These are phyloP conservation scores for Diaporthe longicolla DNA, from an alignment of 2,329 filamentous ascomycete species.

Conservation along the genomic window DNA sequence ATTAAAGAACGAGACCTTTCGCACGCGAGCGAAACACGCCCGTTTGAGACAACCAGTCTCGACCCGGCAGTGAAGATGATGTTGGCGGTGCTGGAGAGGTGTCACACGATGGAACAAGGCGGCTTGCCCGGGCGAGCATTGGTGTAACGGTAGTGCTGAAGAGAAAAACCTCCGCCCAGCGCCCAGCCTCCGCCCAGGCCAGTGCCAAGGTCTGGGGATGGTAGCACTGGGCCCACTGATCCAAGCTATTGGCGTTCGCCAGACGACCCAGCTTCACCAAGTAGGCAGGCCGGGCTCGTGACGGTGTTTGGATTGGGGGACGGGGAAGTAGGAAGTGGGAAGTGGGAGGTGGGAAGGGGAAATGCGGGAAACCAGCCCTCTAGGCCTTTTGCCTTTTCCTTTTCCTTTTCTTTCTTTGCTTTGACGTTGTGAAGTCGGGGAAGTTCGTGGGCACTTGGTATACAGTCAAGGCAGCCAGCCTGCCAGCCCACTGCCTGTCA, in stretches of 20 bases:
- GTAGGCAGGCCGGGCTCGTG: conserved; percentile 3
- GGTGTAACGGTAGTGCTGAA: conserved; percentile 14
- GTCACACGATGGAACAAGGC: conserved; percentile 17
- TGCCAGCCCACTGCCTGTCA: too few relatives aligned
- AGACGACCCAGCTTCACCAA: not conserved
- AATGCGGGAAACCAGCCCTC: too few relatives aligned
- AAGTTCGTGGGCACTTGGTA: not conserved
- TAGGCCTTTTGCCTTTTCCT: too few relatives aligned
- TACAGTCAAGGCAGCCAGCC: too few relatives aligned
- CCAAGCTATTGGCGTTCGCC: not conserved
- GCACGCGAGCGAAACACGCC: conserved; percentile 10
- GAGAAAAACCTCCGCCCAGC: not conserved
- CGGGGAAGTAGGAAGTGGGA: not conserved
- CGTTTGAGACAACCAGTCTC: conserved; percentile 8
- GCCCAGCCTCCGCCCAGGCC: conserved; percentile 25
- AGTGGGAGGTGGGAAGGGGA: too few relatives aligned
- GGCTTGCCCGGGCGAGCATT: not conserved
- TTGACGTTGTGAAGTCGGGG: not conserved
- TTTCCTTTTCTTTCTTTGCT: not conserved
- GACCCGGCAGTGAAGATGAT: not conserved
- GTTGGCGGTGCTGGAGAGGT: not conserved
- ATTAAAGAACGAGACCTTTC: conserved; percentile 1
- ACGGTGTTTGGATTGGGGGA: not conserved
- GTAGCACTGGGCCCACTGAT: not conserved
- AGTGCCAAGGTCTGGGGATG: conserved; percentile 13